A percentile compares a stretch with the other conserved stretches of the same genome.
These are phyloP conservation scores for Sodiomyces alkalinus DNA, from an alignment of 2,329 filamentous ascomycete genomes.

Conservation along the genomic window DNA sequence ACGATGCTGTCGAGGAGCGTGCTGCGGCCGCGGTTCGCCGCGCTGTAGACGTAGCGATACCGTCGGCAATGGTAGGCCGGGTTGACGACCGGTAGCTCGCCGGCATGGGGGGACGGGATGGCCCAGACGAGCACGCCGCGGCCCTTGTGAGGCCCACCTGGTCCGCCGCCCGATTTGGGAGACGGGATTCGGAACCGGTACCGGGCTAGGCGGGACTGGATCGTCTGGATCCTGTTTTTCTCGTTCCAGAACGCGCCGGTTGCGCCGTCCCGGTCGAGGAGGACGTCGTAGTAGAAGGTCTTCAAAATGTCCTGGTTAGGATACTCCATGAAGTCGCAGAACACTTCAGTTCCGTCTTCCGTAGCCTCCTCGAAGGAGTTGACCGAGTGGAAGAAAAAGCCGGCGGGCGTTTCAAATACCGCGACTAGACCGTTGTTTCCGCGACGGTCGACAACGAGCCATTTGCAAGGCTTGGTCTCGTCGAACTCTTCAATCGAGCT, in stretches of 20 bases:
- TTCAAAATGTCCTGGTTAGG: conserved; percentile 49
- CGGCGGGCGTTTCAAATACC: conserved; percentile 49
- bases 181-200: conserved; percentile 24
- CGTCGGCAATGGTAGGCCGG: conserved; percentile 31
- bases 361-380: conserved; percentile 56
- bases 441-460: conserved; percentile 61
- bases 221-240: conserved; percentile 19
- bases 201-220: conserved; percentile 24
- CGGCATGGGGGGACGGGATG: conserved; percentile 36
- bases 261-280: conserved; percentile 37
- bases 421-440: conserved; percentile 47
- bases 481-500: conserved; percentile 54
- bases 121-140: conserved; percentile 20
- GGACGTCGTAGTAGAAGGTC: conserved; percentile 53
- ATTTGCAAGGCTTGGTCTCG: conserved; percentile 37
- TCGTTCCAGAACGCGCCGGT: conserved; percentile 26
- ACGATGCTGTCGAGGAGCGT: conserved; percentile 46
- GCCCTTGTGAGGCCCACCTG: too few relatives aligned
- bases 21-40: conserved; percentile 39
- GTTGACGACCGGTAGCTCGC: conserved; percentile 55
- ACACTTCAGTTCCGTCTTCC: conserved; percentile 27
- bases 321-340: conserved; percentile 52
- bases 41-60: conserved; percentile 46
- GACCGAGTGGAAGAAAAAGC: conserved; percentile 67
- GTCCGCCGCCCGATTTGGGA: too few relatives aligned